Evolutionary conservation across 768 basidiomycete species (phyloP), one percentile per base, ranked within the genome.

Genomic region (Naganishia randhawae): DNA sequence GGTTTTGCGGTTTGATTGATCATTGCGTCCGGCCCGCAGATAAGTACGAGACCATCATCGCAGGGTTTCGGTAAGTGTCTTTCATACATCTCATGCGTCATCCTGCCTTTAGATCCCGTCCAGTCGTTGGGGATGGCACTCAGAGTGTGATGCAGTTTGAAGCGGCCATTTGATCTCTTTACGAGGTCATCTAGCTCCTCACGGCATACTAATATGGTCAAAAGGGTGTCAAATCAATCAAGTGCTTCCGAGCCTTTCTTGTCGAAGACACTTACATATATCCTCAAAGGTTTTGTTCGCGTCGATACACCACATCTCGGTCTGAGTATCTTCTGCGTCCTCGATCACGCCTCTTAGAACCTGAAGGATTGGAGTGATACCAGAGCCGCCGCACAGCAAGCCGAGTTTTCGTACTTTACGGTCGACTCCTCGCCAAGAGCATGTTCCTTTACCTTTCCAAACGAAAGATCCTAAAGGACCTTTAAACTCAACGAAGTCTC

Each of bases 361-460:
- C 73, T 86, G 85, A 0, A 86, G 75, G 51, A 87, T 85, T 0
- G 86, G 86, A 0, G 86, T 86, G 61, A 87, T 84, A 27, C 85
- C 86, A 42, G 83, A 85, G 19, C 86, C 86, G 10, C 81, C 86
- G 65, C 84, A 86, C 42, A 87, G 80, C 81, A 87, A 80, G 0
- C 84, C 85, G 16, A 87, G 71, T 22, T 84, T 78, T 27, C 74
- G 74, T 19, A 84, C 76, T 14, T 73, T 73, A 22, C 75, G 74
- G 61, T 80, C 71, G 1, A 75, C 66, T 0, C 83, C 83, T 50
- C 80, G 77, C 78, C 83, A 79, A 29, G 68, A 70, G 14, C 81
- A 82, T 10, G 75, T 64, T 0, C 84, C 83, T 13, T 76, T 57
- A 0, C 85, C 85, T 3, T 80, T 72, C 84, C 85, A 87, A 25